Base-by-base conservation (phyloP, 116 monocot species). In the Trichopus zeylanicus region DNA sequence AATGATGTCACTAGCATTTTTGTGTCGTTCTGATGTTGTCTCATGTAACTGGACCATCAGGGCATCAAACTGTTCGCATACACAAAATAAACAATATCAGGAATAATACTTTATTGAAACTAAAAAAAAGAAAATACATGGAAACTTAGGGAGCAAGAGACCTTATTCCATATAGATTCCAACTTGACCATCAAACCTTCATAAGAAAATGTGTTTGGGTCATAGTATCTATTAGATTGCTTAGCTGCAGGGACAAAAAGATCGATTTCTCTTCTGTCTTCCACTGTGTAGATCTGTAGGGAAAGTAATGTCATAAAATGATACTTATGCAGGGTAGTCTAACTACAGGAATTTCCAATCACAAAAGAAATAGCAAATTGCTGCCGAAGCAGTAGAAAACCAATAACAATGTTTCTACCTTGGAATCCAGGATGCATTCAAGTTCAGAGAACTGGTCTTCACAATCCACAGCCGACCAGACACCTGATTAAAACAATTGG, bases 351-450 rank as follows among this genome's bases (percentile, higher is more conserved):
- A n/a, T n/a, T n/a, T 1, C 16, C 13, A 18, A 7, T 42, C 12
- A 16, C 13, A 42, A 42, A 16, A 13, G 42, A 42, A 42, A 42
- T 13, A 18, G 0, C 13, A 42, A 13, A 42, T n/a, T 13, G 42
- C 42, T 42, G 2, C 1, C 29, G 22, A 46, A 27, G 49, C 21
- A 29, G 13, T 39, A 55, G 61, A 42, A 71, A 48, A 57, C 63
- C n/a, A 37, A 9, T 63, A 30, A 15, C 53, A 20, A 61, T 22
- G 2, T 0, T 35, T 35, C 53, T 64, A 90, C 88, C 88, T 88
- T 84, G 3, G 98, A 76, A 81, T 91, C 82, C 67, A 98, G 62
- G 23, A 82, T 57, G 28, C 71, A 67, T 78, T 98, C 98, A 61
- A 91, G 82, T 30, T 88, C 78, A 31, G 73, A 70, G 34, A 91